Evolutionary conservation across 164 flowering plant species (phyloP), one percentile per base, ranked within the genome.

Genomic region (Aristolochia fimbriata): DNA sequence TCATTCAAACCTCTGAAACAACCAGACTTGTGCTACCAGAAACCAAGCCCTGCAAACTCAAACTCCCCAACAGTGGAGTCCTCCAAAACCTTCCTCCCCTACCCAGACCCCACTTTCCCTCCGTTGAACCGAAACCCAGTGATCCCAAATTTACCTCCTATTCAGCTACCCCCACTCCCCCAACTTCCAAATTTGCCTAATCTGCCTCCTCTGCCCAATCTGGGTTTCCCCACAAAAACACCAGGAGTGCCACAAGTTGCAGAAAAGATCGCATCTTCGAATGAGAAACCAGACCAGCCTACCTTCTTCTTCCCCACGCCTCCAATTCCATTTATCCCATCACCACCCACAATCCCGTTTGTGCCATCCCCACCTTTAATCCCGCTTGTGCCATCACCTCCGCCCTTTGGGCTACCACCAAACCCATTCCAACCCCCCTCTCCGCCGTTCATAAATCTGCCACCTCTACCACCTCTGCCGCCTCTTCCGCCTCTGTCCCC

Each of bases 1-100:
- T 73, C 81, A 16, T 82, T 82, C 74, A 79, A 73, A 72, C 97
- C 97, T n/a, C 57, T 74, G 14, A 75, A 77, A 17, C 79, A 79
- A 51, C 95, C 90, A 5, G 62, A 55, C 1, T 31, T 80, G 1
- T 91, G 97, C 60, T 64, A 70, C 70, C 81, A 83, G 62, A 80
- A 80, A 55, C 83, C 83, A 51, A 78, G 65, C 41, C 41, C 64
- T 22, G 59, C 16, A 12, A 49, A 70, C 19, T 54, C 16, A 12
- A 49, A 70, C 19, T 54, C 69, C 6, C 60, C 69, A 23, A n/a
- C 62, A 48, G 31, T 65, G 31, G 30, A 31, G 47, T 33, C 72
- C 57, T 19, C 48, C 37, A 56, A 51, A 22, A 27, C 25, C 53
- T 41, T 51, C 45, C 37, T 41, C 19, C 45, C 15, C 47, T 47